Percentiles rank a stretch among this genome's conserved stretches.
These are phyloP conservation scores for Casuarina cunninghamiana DNA, from an alignment of 306 rosid species.

Conservation along the genomic window DNA sequence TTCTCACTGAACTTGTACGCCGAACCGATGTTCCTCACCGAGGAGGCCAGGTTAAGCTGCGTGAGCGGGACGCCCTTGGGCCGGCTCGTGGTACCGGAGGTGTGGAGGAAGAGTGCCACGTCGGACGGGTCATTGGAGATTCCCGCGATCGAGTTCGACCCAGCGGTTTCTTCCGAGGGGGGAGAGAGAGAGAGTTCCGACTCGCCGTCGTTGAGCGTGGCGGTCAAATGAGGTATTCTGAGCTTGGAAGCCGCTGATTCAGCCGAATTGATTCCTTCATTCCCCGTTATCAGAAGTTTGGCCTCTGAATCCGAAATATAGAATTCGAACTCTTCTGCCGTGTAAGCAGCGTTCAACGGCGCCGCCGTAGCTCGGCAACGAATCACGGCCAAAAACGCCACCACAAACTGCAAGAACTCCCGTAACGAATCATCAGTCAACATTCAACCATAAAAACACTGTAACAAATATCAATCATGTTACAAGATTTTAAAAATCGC, in stretches of 20 bases:
- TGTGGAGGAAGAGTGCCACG: conserved; percentile 93
- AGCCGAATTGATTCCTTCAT: conserved; percentile 51
- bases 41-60: conserved; percentile 78
- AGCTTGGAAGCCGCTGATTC: conserved; percentile 69
- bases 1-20: conserved; percentile 74
- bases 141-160: conserved; percentile 7
- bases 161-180: neutral
- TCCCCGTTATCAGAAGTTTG: conserved; percentile 63
- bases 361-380: conserved; percentile 89
- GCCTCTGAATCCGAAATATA: conserved; percentile 88
- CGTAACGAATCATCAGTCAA: no score
- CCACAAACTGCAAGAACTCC: conserved; percentile 46
- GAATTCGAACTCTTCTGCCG: conserved; percentile 86
- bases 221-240: conserved; percentile 50
- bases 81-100: conserved; percentile 94
- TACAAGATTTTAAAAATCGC: no score
- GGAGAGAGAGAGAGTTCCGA: conserved; percentile 29
- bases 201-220: conserved; percentile 31
- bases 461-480: no score
- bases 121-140: conserved; percentile 62
- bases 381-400: conserved; percentile 75
- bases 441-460: no score
- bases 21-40: conserved; percentile 67
- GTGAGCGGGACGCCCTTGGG: conserved; percentile 92
- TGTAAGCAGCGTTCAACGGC: conserved; percentile 79